Percentiles rank a stretch among this genome's conserved stretches.
Conservation (phyloP, 2,329 filamentous ascomycete genomes). For the Claviceps africana region DNA sequence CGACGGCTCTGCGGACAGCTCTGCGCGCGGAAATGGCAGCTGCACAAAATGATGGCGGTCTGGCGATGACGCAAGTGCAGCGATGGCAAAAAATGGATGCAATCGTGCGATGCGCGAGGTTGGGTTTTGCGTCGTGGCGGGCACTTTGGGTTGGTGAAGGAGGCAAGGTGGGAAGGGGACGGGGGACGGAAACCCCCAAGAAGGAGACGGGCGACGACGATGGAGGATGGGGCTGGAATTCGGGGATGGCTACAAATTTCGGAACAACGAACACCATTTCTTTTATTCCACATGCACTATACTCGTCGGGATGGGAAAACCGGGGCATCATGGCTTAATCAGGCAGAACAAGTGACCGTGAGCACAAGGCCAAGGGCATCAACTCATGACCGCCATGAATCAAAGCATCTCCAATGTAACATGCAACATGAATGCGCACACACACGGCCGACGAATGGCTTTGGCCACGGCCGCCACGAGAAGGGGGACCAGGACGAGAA, state of each 20-base stretch:
- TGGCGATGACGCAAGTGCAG: conserved; percentile 21
- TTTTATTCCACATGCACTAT: conserved; percentile 8
- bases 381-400: conserved; percentile 4
- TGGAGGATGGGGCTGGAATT: conserved; percentile 10
- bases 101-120: conserved; percentile 13
- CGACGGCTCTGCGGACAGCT: conserved; percentile 11
- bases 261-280: conserved; percentile 8
- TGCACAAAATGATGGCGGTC: conserved; percentile 22
- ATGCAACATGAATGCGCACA: no score
- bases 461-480: not conserved
- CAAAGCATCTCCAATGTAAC: conserved; percentile 4
- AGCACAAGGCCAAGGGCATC: conserved; percentile 4
- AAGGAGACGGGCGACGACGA: conserved; percentile 9
- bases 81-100: conserved; percentile 28
- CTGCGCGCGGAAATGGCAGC: conserved; percentile 16
- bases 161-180: conserved; percentile 13
- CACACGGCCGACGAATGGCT: not conserved
- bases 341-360: conserved; percentile 6
- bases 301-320: conserved; percentile 8
- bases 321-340: conserved; percentile 9
- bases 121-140: conserved; percentile 18
- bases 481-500: not conserved
- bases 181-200: conserved; percentile 10
- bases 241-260: conserved; percentile 15
- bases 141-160: conserved; percentile 21